Evolutionary conservation across 345 rosid genomes (phyloP).

Genomic region (Citrus inodora): DNA sequence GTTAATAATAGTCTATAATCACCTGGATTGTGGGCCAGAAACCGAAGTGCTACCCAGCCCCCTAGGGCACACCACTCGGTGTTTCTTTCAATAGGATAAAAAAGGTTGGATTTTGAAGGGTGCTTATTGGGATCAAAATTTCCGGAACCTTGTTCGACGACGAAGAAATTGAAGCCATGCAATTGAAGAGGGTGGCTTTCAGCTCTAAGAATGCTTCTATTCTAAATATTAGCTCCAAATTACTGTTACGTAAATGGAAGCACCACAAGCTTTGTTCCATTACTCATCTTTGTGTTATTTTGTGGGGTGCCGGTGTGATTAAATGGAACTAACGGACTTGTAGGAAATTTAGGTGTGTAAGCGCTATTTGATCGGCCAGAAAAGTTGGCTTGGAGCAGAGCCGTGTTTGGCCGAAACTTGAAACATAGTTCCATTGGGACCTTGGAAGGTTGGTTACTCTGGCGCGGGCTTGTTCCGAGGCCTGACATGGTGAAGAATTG

Average conservation of each 20-base stretch:
- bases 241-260: slow-evolving; percentile 45
- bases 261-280: slow-evolving; percentile 56
- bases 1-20: too few species aligned
- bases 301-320: slow-evolving; percentile 57
- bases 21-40: too few species aligned
- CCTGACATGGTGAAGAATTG: slow-evolving; percentile 54
- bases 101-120: slow-evolving; percentile 55
- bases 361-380: slow-evolving; percentile 46
- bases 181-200: slow-evolving; percentile 80
- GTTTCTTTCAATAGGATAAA: slow-evolving; percentile 59
- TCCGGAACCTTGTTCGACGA: slow-evolving; percentile 70
- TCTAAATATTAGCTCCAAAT: slow-evolving; percentile 63
- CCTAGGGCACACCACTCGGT: slow-evolving; percentile 14
- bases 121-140: slow-evolving; percentile 46
- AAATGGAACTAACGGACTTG: slow-evolving; percentile 35
- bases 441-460: slow-evolving; percentile 58
- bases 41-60: too few species aligned
- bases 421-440: slow-evolving; percentile 65
- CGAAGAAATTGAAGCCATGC: slow-evolving; percentile 71
- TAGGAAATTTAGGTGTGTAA: slow-evolving; percentile 46
- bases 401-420: slow-evolving; percentile 59
- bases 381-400: slow-evolving; percentile 63
- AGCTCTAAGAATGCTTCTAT: slow-evolving; percentile 64
- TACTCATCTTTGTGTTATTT: slow-evolving; percentile 56
- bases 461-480: slow-evolving; percentile 55